Evolutionary conservation across 2,329 filamentous ascomycete species (phyloP), one percentile per base, ranked within the genome.

Genomic region (Fusarium begoniae): DNA sequence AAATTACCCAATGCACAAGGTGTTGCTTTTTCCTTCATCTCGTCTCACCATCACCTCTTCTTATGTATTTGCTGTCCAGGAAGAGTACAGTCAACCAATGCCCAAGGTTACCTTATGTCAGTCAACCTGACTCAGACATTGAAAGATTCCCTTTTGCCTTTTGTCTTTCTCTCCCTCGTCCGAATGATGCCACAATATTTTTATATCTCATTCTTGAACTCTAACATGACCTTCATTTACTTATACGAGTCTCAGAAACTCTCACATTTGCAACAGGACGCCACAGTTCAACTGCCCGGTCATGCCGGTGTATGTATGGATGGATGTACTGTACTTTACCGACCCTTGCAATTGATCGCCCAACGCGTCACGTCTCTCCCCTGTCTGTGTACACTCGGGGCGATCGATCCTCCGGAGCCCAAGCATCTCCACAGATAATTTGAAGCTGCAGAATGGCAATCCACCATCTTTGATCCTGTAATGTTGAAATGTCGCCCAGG

Each of bases 341-440:
- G 37, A 56, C 55, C 62, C 71, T 70, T 60, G 71, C 48, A 32
- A 40, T 38, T 69, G 71, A 74, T 74, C 71, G 47, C 45, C 71
- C 67, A 67, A 70, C 71, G 61, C 71, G 72, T 74, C 71, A 75
- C 69, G 63, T 63, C 56, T 57, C 38, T 60, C 41, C 51, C 48
- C 38, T 73, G 53, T 59, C 24, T 40, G 48, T 65, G 53, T 59
- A 61, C 37, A 61, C 43, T 58, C 54, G 48, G 69, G 69, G 50
- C 55, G 72, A 75, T 75, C 72, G 60, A 66, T 70, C 59, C 56
- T 69, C 63, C 56, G 55, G 14, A 43, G 59, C 47, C 69, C 44
- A 66, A 54, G 60, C 58, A 70, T 74, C 55, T 62, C 72, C 72
- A 74, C 72, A 72, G 30, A 47, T 75, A 74, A 74, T 74, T 74